Percentiles rank a stretch among this genome's conserved stretches.
These are phyloP conservation scores for Papiliotrema flavescens DNA, from an alignment of 1,284 basidiomycete genomes.

Conservation along the genomic window DNA sequence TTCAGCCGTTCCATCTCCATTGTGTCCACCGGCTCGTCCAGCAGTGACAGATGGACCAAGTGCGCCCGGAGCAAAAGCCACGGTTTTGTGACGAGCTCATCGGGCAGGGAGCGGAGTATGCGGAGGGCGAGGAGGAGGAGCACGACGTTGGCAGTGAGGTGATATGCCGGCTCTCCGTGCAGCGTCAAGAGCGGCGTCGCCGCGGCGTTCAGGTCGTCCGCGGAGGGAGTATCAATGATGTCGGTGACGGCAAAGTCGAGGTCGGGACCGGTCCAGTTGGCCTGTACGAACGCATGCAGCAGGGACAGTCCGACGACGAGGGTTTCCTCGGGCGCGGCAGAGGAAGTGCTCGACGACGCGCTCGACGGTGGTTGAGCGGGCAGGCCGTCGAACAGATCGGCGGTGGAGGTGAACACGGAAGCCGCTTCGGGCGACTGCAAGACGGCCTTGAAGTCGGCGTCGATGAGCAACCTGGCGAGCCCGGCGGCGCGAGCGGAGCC, in stretches of 20 bases:
- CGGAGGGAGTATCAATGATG: slow-evolving; percentile 43
- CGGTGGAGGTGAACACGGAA: slow-evolving; percentile 24
- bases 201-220: slow-evolving; percentile 60
- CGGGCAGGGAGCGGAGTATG: slow-evolving; percentile 59
- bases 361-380: slow-evolving; percentile 1
- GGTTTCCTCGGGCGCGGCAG: slow-evolving; percentile 56
- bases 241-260: slow-evolving; percentile 57
- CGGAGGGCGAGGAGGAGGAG: slow-evolving; percentile 75
- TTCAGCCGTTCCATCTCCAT: slow-evolving; percentile 55
- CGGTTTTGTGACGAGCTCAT: slow-evolving; percentile 48
- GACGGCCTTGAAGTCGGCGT: slow-evolving; percentile 44
- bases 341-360: background rate
- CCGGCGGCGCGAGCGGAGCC: background rate
- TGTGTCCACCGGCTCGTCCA: slow-evolving; percentile 75
- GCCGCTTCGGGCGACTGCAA: slow-evolving; percentile 31
- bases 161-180: slow-evolving; percentile 93
- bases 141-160: slow-evolving; percentile 68
- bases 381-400: slow-evolving; percentile 25
- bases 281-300: slow-evolving; percentile 85
- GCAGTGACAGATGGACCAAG: slow-evolving; percentile 72
- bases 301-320: slow-evolving; percentile 56
- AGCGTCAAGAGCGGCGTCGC: slow-evolving; percentile 75
- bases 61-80: slow-evolving; percentile 81
- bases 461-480: slow-evolving; percentile 28
- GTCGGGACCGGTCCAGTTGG: slow-evolving; percentile 95